A percentile compares a stretch with the other conserved stretches of the same genome.
These are phyloP conservation scores for Paecilomyces dactylethromorphus DNA, from an alignment of 2,329 filamentous ascomycete genomes.

Conservation along the genomic window DNA sequence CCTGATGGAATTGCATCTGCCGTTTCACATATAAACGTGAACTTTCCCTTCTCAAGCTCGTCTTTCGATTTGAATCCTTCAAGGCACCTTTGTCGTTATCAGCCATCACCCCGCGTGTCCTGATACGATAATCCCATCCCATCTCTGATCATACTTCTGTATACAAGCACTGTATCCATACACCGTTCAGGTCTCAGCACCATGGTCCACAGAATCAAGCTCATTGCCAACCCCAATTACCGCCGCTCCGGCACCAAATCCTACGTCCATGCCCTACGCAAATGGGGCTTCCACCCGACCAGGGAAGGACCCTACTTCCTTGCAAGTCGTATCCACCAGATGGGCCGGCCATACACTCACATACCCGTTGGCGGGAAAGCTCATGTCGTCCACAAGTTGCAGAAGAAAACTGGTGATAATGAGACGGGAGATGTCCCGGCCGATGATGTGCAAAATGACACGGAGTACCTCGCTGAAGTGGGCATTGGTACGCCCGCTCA, in stretches of 20 bases:
- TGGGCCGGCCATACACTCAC: conserved; percentile 41
- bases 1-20: neutral
- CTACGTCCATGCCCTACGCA: conserved; percentile 55
- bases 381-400: conserved; percentile 43
- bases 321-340: conserved; percentile 42
- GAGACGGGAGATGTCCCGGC: conserved; percentile 45
- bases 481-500: conserved; percentile 60
- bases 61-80: neutral
- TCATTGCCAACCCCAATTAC: conserved; percentile 55
- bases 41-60: neutral
- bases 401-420: conserved; percentile 41
- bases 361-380: conserved; percentile 45
- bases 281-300: conserved; percentile 59
- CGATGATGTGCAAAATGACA: conserved; percentile 62
- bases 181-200: conserved; percentile 2
- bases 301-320: conserved; percentile 56
- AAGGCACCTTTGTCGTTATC: neutral
- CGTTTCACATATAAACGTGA: neutral
- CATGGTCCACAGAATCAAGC: conserved; percentile 41
- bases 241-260: conserved; percentile 55
- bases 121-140: neutral
- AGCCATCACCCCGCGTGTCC: neutral
- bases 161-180: neutral
- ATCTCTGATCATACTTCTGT: neutral
- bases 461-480: conserved; percentile 58